Conservation (phyloP, 306 rosid genomes). For the Benincasa hispida region DNA sequence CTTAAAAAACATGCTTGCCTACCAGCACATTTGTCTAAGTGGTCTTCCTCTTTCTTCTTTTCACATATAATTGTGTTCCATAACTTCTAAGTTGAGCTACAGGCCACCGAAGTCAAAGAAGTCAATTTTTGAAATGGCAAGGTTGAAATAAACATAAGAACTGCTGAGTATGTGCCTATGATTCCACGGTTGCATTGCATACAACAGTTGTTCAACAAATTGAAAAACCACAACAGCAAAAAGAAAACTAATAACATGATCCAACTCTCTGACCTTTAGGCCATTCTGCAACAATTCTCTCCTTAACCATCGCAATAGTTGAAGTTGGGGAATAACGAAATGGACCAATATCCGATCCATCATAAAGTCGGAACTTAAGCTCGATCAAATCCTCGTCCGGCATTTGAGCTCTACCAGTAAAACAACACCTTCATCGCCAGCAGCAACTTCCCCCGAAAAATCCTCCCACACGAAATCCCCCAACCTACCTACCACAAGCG, state of each 20-base stretch:
- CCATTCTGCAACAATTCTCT: constrained; percentile 69
- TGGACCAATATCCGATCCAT: constrained; percentile 88
- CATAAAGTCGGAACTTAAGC: constrained; percentile 81
- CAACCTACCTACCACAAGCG: not conserved
- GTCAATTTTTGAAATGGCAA: not conserved
- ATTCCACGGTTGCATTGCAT: not conserved
- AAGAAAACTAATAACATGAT: not conserved
- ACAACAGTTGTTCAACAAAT: not conserved
- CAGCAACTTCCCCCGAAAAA: not conserved
- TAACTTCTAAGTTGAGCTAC: not conserved
- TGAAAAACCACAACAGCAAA: not conserved
- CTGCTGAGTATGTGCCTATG: not conserved
- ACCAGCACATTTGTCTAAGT: not conserved
- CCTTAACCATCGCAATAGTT: constrained; percentile 61
- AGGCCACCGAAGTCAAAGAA: not conserved
- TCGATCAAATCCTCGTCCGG: constrained; percentile 78
- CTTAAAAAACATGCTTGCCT: not conserved
- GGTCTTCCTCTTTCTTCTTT: not conserved
- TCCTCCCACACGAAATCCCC: not conserved
- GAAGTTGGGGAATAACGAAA: constrained; percentile 65
- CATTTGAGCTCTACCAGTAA: constrained; percentile 38
- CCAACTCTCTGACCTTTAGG: constrained; percentile 55
- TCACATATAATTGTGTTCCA: not conserved
- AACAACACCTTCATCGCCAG: constrained; percentile 4
- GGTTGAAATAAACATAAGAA: not conserved